Base-by-base conservation (phyloP, 2,329 filamentous ascomycete species). In the Microcyclospora tardicrescens region DNA sequence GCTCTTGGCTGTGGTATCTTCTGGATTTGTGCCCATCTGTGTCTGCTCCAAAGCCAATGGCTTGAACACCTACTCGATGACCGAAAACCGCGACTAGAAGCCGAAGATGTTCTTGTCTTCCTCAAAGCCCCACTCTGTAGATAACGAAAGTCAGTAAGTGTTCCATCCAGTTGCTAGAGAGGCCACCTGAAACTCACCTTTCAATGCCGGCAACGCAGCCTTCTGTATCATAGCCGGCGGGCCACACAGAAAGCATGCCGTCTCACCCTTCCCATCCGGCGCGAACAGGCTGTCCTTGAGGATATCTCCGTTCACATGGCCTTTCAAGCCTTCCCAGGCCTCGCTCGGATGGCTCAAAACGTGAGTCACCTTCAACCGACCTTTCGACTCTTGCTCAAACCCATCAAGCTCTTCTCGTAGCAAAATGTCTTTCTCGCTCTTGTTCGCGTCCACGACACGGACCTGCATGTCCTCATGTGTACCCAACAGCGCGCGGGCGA, bases 141-240 rank as follows among this genome's bases (percentile, higher is more conserved):
- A 19, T 27, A 32, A 24, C 13, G 3, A 15, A 10, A 30, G 27
- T 41, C 33, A 35, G 33, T 14, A 3, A 19, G 6, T 6, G 12
- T 10, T 11, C 19, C 10, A 15, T 29, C 16, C 5, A 19, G 16
- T 5, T 32, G 30, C 40, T 37, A 28, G 28, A 35, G 31, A 24
- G 45, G 37, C 19, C 40, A 42, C 33, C 35, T 29, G 6, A 35
- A 42, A 27, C 31, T 16, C 27, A 40, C 34, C 6, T 24, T 16
- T 16, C 1, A 73, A 45, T 2, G 60, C 67, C 12, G 68, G 68
- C 49, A 72, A 46, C 2, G 61, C 68, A n/a, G 64, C 65, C 47
- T 67, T 69, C 48, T 67, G 61, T 36, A 73, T 71, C 65, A 72
- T 65, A 1, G 57, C 56, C 5, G 66, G 66, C 29, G 67, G 67